Evolutionary conservation across 148 eudicot genomes (phyloP), one percentile per base, ranked within the genome.

Genomic region (Rhododendron williamsianum): DNA sequence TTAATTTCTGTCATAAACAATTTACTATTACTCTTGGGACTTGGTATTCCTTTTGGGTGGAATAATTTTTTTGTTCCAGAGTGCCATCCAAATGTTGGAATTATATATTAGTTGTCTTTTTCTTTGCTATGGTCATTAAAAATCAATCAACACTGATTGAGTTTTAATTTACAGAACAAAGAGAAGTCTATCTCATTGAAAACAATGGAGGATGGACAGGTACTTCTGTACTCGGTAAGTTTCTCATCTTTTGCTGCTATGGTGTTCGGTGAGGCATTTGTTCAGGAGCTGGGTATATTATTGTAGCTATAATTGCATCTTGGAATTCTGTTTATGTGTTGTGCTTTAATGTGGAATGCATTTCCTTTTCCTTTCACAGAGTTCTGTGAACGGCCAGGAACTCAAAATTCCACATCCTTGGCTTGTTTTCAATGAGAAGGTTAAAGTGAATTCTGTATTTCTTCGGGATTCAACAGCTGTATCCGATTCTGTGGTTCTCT

Each of bases 161-260:
- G 7, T 88, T 33, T 84, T 71, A 67, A 4, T 65, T 69, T 88
- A 51, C 98, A 97, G 98, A 95, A 95, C 86, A 97, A 93, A 91
- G 92, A 92, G 84, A 97, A 90, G 89, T 97, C 99, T 30, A 86
- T 93, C 85, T 91, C 92, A 86, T 84, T 97, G 85, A 97, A 97
- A 90, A 97, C 98, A 83, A 94, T 95, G 99, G 99, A 97, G 93
- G 99, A 97, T 89, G 99, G 99, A 52, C 90, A 86, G 87, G 98
- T 95, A 74, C 98, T 97, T 89, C 84, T 97, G 84, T 88, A 92
- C 86, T 85, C 93, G 86, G 99, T 97, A 91, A 85, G 97, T 83
- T 58, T 83, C 30, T 81, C 83, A n/a, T 80, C 81, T 67, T 76
- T 45, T 16, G 78, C 25, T 65, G 65, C 52, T 86, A 18, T 63